A percentile compares a stretch with the other conserved stretches of the same genome.
These are phyloP conservation scores for Heterobasidion annosum DNA, from an alignment of 1,284 basidiomycete genomes.

Conservation along the genomic window DNA sequence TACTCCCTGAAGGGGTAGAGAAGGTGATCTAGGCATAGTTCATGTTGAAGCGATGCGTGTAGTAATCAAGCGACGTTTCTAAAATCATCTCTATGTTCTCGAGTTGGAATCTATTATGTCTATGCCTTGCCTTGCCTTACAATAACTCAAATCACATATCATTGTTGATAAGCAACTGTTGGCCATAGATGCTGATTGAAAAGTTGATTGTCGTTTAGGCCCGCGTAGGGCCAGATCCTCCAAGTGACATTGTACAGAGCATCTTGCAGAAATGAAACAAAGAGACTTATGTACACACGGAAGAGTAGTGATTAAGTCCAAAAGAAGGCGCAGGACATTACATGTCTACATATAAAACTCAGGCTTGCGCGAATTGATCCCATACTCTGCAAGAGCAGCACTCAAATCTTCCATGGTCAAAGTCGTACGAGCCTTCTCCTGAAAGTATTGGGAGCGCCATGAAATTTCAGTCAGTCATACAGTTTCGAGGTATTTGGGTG, in stretches of 20 bases:
- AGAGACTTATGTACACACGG: neutral
- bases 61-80: no score
- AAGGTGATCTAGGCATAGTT: slow-evolving; percentile 21
- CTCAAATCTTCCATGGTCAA: slow-evolving; percentile 97
- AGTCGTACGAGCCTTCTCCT: slow-evolving; percentile 94
- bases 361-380: slow-evolving; percentile 89
- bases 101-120: no score
- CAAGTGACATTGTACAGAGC: no score
- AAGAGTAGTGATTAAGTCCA: neutral
- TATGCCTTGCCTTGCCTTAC: no score
- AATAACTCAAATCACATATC: no score
- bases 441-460: neutral
- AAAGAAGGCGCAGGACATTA: neutral
- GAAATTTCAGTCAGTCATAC: neutral
- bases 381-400: slow-evolving; percentile 89
- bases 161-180: no score
- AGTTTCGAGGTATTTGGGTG: neutral
- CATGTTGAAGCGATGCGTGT: neutral
- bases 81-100: no score
- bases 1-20: slow-evolving; percentile 38
- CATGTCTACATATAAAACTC: slow-evolving; percentile 69
- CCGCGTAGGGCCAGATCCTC: no score
- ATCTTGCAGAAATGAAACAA: neutral
- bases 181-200: no score
- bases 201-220: no score